These are phyloP conservation scores for Lipomyces yamanashiensis DNA, from an alignment of 805 yeast genomes.

Conservation along the genomic window DNA sequence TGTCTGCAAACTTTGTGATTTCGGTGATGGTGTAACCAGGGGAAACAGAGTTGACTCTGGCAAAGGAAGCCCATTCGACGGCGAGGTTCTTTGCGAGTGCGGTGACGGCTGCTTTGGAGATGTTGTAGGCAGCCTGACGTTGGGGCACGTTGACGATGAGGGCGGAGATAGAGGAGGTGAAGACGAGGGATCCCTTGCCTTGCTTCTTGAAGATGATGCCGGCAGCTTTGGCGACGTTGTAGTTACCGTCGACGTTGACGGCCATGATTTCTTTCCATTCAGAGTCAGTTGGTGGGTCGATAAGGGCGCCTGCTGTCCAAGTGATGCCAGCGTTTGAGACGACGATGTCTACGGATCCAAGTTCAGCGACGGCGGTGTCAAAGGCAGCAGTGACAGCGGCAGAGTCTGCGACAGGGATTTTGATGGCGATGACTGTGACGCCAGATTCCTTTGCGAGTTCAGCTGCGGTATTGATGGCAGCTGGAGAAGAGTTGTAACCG, in stretches of 20 bases:
- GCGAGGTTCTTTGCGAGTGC: slow-evolving; percentile 57
- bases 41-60: slow-evolving; percentile 56
- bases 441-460: slow-evolving; percentile 61
- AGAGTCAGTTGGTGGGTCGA: slow-evolving; percentile 23
- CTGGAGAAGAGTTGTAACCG: slow-evolving; percentile 54
- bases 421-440: slow-evolving; percentile 64
- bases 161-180: slow-evolving; percentile 59
- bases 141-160: slow-evolving; percentile 60
- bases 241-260: slow-evolving; percentile 28
- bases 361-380: slow-evolving; percentile 44
- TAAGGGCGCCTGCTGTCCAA: slow-evolving; percentile 31
- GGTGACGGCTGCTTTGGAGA: slow-evolving; percentile 60
- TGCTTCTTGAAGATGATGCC: slow-evolving; percentile 49
- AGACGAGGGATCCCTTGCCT: slow-evolving; percentile 43
- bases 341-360: slow-evolving; percentile 33
- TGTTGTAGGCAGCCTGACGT: slow-evolving; percentile 58
- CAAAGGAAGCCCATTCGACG: slow-evolving; percentile 59
- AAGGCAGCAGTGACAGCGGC: slow-evolving; percentile 55
- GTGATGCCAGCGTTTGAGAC: slow-evolving; percentile 37
- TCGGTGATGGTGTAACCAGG: slow-evolving; percentile 61
- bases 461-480: slow-evolving; percentile 62
- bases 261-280: slow-evolving; percentile 29
- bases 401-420: slow-evolving; percentile 59
- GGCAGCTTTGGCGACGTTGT: slow-evolving; percentile 64
- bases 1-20: slow-evolving; percentile 54